Conservation (phyloP, 192 early-diverging fungal genomes). For the Coemansia sp. region DNA sequence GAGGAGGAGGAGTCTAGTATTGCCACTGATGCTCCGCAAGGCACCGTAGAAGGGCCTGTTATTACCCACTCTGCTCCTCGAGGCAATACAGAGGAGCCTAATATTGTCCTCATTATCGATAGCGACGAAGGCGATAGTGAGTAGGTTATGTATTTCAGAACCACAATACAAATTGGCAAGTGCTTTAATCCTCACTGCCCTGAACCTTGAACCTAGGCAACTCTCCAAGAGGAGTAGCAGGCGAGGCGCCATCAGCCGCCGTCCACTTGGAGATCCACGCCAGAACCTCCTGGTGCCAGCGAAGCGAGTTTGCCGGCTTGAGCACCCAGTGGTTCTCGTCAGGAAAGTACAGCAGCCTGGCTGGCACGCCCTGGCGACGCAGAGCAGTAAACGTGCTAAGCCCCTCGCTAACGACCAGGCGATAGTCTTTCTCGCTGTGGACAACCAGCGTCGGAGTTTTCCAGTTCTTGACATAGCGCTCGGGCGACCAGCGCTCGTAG, state of each 20-base stretch:
- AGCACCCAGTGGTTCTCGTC: slow-evolving; percentile 78
- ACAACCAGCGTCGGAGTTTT: slow-evolving; percentile 79
- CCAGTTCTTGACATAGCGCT: slow-evolving; percentile 70
- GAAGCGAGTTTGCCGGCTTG: slow-evolving; percentile 73
- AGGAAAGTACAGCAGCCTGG: slow-evolving; percentile 73
- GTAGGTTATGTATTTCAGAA: not conserved
- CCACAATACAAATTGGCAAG: not conserved
- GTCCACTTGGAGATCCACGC: slow-evolving; percentile 59
- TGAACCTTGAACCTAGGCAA: not conserved
- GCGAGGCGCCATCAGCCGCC: not conserved
- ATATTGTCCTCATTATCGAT: not conserved
- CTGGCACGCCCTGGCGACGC: slow-evolving; percentile 67
- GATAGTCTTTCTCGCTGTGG: slow-evolving; percentile 70
- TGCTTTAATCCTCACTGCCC: not conserved
- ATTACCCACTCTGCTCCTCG: not conserved
- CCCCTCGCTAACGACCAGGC: slow-evolving; percentile 68
- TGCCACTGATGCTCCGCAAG: too few species aligned
- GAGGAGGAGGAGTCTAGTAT: not conserved
- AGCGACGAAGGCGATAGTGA: not conserved
- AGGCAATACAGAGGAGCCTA: not conserved
- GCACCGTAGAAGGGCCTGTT: not conserved
- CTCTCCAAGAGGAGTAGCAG: not conserved
- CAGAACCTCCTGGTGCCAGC: slow-evolving; percentile 73
- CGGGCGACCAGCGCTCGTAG: slow-evolving; percentile 73
- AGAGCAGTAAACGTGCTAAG: slow-evolving; percentile 76